A percentile compares a stretch with the other conserved stretches of the same genome.
phyloP scores from a whole-genome alignment of 768 basidiomycete species.

The Kwoniella dejecticola region DNA sequence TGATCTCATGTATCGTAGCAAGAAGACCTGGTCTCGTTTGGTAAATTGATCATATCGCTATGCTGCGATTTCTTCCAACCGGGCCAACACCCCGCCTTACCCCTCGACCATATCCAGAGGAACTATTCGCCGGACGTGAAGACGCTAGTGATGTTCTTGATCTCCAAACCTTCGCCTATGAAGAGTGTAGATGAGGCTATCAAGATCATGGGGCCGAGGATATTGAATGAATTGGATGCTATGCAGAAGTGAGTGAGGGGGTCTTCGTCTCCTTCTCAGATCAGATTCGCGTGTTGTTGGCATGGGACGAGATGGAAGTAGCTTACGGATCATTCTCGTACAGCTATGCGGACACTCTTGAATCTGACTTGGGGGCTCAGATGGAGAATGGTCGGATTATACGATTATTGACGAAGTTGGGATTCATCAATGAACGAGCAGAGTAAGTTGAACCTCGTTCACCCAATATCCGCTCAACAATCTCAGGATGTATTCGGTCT shows the following conservation, averaged over 20 bases:
- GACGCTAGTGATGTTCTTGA: conserved; percentile 69
- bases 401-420: conserved; percentile 85
- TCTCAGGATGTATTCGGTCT: too few species aligned
- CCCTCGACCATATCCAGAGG: conserved; percentile 70
- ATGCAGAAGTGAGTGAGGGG: conserved; percentile 68
- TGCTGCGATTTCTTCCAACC: conserved; percentile 71
- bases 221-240: conserved; percentile 80
- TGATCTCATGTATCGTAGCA: too few species aligned
- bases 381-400: conserved; percentile 92
- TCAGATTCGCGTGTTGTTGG: too few species aligned
- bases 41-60: conserved; percentile 75
- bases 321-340: conserved; percentile 11
- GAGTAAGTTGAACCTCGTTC: conserved; percentile 66
- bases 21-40: conserved; percentile 86
- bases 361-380: conserved; percentile 80
- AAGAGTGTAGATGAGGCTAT: conserved; percentile 78
- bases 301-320: background rate
- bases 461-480: background rate
- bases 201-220: conserved; percentile 72
- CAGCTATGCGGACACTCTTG: conserved; percentile 78
- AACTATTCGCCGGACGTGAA: conserved; percentile 80
- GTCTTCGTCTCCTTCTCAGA: too few species aligned
- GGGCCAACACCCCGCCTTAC: conserved; percentile 69
- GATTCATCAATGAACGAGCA: conserved; percentile 98
- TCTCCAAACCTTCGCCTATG: conserved; percentile 68